These are phyloP conservation scores for Aspergillus avenaceus DNA, from an alignment of 495 filamentous ascomycete species.

Conservation along the genomic window DNA sequence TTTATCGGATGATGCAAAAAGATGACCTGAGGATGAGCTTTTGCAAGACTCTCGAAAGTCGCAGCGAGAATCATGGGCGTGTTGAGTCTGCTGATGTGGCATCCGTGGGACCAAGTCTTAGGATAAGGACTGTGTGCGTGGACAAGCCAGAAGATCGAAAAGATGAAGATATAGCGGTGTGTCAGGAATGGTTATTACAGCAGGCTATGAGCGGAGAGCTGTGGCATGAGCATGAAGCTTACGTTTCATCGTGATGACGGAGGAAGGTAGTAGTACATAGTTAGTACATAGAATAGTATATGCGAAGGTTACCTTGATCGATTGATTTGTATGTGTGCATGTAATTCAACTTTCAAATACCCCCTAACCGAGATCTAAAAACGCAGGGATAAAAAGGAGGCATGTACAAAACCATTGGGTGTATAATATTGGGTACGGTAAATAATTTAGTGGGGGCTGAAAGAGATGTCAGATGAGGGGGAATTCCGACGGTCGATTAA, in stretches of 20 bases:
- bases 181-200: constrained; percentile 11
- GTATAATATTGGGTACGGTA: no score
- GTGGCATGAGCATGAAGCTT: no score
- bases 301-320: no score
- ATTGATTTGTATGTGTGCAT: no score
- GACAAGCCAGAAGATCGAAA: not conserved
- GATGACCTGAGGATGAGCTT: not conserved
- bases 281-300: no score
- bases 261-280: no score
- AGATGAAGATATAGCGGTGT: constrained; percentile 10
- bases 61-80: not conserved
- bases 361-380: no score
- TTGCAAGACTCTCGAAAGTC: not conserved
- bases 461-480: constrained; percentile 6
- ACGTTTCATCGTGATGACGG: no score
- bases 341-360: no score
- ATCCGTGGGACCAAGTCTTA: no score
- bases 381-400: no score
- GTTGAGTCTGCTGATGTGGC: no score
- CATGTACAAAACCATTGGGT: not conserved
- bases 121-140: not conserved
- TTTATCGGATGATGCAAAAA: not conserved
- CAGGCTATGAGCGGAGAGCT: constrained; percentile 3
- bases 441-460: not conserved
- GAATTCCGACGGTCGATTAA: constrained; percentile 10